Percentiles rank a stretch among this genome's conserved stretches.
Evolutionary conservation across 352 stramenopile genomes (phyloP).

Genomic region (Pythium monospermum): DNA sequence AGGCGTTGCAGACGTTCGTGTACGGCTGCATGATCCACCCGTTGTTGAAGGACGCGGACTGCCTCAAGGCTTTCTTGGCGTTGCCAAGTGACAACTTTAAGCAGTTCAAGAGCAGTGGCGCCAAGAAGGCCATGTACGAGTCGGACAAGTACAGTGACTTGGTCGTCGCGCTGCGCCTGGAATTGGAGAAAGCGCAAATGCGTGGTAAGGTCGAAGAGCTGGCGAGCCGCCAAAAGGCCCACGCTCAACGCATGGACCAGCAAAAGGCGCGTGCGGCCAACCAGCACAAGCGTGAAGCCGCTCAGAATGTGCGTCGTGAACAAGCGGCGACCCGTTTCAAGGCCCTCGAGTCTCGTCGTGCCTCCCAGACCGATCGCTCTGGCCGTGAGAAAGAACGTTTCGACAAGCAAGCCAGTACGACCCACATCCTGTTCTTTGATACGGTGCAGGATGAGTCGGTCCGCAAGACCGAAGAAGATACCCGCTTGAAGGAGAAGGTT

Average conservation of each 20-base stretch:
- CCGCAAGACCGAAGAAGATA: conserved; percentile 76
- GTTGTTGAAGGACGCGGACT: conserved; percentile 71
- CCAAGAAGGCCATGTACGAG: conserved; percentile 73
- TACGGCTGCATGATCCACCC: conserved; percentile 80
- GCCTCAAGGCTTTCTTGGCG: conserved; percentile 79
- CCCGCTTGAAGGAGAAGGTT: conserved; percentile 80
- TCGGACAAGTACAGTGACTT: conserved; percentile 76
- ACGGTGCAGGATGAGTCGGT: conserved; percentile 66
- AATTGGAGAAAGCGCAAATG: conserved; percentile 85
- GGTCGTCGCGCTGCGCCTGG: conserved; percentile 69
- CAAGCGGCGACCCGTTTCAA: conserved; percentile 70
- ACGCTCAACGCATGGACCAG: conserved; percentile 61
- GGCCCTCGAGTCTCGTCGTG: conserved; percentile 74
- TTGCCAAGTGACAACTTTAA: conserved; percentile 62
- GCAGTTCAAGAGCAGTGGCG: conserved; percentile 58
- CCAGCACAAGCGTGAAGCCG: conserved; percentile 66
- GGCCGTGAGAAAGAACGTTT: conserved; percentile 80
- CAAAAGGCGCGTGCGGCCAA: conserved; percentile 53
- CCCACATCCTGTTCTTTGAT: conserved; percentile 84
- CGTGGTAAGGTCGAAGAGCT: conserved; percentile 72
- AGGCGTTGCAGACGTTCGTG: conserved; percentile 67
- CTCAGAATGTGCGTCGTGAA: conserved; percentile 70
- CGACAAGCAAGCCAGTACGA: conserved; percentile 64
- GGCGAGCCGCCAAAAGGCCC: conserved; percentile 55
- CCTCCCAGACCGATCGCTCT: conserved; percentile 73